Base-by-base conservation (phyloP, 257 asterid genomes). In the Scutellaria minor region DNA sequence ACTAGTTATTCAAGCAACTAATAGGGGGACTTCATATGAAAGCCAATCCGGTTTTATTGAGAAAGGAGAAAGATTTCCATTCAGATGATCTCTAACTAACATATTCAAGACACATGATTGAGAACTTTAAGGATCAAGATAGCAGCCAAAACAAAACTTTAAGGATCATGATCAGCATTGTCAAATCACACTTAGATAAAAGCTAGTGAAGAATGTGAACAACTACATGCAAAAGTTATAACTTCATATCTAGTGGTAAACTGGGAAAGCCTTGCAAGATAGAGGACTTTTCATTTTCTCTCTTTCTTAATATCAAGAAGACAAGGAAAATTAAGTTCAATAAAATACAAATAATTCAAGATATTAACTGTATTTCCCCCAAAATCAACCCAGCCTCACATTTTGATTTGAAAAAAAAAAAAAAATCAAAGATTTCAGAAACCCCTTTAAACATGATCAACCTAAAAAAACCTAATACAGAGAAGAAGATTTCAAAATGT, bases 351-450 rank as follows among this genome's bases (percentile, higher is more conserved):
- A 12, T 24, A 20, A 42, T 56, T 5, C n/a, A 61, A 59, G 41
- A 31, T 2, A 12, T 11, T 15, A 31, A 2, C 27, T 15, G 37
- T 48, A 72, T 27, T 2, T 8, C 40, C 22, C 44, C 58, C 53
- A 47, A 46, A 59, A 1, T 52, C 27, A 58, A 58, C 50, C 11
- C 56, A 5, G 2, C 15, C 22, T 7, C 68, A 71, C 37, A 31
- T 2, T 1, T 8, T 14, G 14, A 41, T 3, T 54, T 18, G 18
- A 18, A 9, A 70, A 44, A 9, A 31, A 31, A 20, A 18, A 18
- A 9, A 18, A 56, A 68, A 39, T 61, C 62, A 60, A 12, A 24
- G 56, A 63, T 7, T 59, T 46, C 53, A 62, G 55, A 72, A 51
- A 72, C 51, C 68, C 27, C 66, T 50, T 51, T 42, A 9, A 40